Conservation (phyloP, 108 stramenopile genomes). For the Cyclotella choctawhatcheeana region DNA sequence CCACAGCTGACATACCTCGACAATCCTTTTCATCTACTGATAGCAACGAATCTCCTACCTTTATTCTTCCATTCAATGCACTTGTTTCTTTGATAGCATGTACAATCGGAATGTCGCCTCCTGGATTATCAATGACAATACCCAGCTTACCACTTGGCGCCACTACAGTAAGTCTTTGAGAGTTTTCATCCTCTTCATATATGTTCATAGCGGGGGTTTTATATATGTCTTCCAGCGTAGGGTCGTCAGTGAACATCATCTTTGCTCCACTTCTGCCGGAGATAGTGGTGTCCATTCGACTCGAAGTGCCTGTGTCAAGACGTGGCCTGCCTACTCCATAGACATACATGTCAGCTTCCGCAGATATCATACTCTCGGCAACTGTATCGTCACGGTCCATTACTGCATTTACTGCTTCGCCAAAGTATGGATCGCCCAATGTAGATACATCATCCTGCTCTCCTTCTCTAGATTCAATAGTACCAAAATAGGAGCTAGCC, state of each 20-base stretch:
- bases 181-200: slow-evolving; percentile 16
- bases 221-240: slow-evolving; percentile 48
- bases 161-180: slow-evolving; percentile 42
- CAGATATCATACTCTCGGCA: slow-evolving; percentile 28
- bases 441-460: slow-evolving; percentile 85
- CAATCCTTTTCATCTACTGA: slow-evolving; percentile 87
- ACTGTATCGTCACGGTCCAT: slow-evolving; percentile 46
- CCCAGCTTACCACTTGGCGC: slow-evolving; percentile 77
- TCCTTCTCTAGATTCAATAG: slow-evolving; percentile 54
- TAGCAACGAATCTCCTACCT: slow-evolving; percentile 77
- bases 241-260: slow-evolving; percentile 46
- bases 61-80: slow-evolving; percentile 67
- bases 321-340: slow-evolving; percentile 29
- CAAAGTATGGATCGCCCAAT: slow-evolving; percentile 82
- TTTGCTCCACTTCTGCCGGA: slow-evolving; percentile 8
- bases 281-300: slow-evolving; percentile 40
- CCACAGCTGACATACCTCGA: slow-evolving; percentile 78
- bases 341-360: slow-evolving; percentile 27
- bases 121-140: slow-evolving; percentile 88
- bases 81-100: slow-evolving; percentile 86
- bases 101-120: slow-evolving; percentile 75
- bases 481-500: slow-evolving; percentile 43
- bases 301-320: slow-evolving; percentile 37
- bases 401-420: slow-evolving; percentile 49
- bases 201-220: slow-evolving; percentile 10